phyloP scores from a whole-genome alignment of 1,139 yeast species.

The Sugiyamaella neomexicana region DNA sequence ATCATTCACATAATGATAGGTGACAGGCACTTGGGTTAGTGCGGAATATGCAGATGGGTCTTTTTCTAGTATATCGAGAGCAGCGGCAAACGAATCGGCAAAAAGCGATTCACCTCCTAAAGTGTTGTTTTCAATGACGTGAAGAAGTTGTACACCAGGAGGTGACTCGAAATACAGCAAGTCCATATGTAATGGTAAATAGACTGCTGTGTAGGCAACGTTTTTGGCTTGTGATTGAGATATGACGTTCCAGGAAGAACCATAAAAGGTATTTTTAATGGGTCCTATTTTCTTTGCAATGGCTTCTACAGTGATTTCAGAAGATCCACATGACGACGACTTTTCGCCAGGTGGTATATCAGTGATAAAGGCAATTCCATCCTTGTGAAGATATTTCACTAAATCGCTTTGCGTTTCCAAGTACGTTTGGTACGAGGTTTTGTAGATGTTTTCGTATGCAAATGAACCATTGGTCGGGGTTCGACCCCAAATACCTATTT shows the following conservation, averaged over 20 bases:
- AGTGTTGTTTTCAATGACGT: constrained; percentile 62
- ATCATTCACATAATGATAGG: constrained; percentile 68
- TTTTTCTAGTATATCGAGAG: constrained; percentile 50
- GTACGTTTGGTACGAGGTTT: constrained; percentile 48
- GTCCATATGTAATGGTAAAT: constrained; percentile 80
- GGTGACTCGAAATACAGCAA: constrained; percentile 78
- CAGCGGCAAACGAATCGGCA: constrained; percentile 75
- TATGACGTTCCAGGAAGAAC: constrained; percentile 69
- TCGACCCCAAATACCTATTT: constrained; percentile 40
- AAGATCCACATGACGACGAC: constrained; percentile 33
- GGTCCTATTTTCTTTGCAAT: constrained; percentile 69
- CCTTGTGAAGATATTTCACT: constrained; percentile 52
- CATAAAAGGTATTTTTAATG: constrained; percentile 71
- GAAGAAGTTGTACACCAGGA: constrained; percentile 76
- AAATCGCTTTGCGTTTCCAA: constrained; percentile 45
- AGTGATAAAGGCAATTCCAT: constrained; percentile 60
- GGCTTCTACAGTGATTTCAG: constrained; percentile 40
- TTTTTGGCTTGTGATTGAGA: constrained; percentile 64
- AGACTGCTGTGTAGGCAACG: constrained; percentile 68
- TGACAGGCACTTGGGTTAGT: constrained; percentile 61
- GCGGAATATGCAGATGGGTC: constrained; percentile 70
- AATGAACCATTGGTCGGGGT: constrained; percentile 12
- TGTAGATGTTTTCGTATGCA: constrained; percentile 34
- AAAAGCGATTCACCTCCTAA: constrained; percentile 71
- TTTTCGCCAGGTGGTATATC: constrained; percentile 47